These are phyloP conservation scores for Kwoniella newhampshirensis DNA, from an alignment of 768 basidiomycete genomes.

Conservation along the genomic window DNA sequence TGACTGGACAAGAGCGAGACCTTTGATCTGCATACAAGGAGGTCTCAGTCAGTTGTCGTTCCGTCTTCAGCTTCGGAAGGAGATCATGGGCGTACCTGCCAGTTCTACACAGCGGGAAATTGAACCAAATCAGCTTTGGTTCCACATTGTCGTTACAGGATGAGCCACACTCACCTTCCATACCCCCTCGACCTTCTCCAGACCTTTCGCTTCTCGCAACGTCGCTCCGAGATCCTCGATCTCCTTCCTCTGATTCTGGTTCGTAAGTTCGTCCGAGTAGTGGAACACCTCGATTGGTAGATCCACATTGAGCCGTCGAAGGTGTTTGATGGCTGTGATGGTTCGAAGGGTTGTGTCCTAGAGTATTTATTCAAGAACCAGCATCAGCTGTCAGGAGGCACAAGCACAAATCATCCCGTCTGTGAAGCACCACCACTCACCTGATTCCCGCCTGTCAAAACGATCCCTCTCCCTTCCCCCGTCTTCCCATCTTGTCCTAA, in stretches of 20 bases:
- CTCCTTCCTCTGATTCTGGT: conserved; percentile 30
- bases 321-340: conserved; percentile 51
- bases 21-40: conserved; percentile 51
- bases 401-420: neutral
- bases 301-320: conserved; percentile 45
- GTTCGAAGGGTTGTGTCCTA: conserved; percentile 54
- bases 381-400: neutral
- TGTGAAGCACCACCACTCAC: conserved; percentile 24
- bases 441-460: conserved; percentile 55
- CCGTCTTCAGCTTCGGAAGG: neutral
- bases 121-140: neutral
- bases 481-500: conserved; percentile 23
- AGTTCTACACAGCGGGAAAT: conserved; percentile 22
- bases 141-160: neutral
- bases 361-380: neutral
- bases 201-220: conserved; percentile 39
- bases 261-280: conserved; percentile 53
- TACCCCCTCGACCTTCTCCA: conserved; percentile 29
- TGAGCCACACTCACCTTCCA: conserved; percentile 39
- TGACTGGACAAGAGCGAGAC: conserved; percentile 50
- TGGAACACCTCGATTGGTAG: conserved; percentile 56
- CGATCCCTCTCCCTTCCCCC: conserved; percentile 49
- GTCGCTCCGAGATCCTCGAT: conserved; percentile 53
- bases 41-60: neutral
- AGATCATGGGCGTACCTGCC: conserved; percentile 19